Base-by-base conservation (phyloP, 2,329 filamentous ascomycete genomes). In the Cercospora citrullina region DNA sequence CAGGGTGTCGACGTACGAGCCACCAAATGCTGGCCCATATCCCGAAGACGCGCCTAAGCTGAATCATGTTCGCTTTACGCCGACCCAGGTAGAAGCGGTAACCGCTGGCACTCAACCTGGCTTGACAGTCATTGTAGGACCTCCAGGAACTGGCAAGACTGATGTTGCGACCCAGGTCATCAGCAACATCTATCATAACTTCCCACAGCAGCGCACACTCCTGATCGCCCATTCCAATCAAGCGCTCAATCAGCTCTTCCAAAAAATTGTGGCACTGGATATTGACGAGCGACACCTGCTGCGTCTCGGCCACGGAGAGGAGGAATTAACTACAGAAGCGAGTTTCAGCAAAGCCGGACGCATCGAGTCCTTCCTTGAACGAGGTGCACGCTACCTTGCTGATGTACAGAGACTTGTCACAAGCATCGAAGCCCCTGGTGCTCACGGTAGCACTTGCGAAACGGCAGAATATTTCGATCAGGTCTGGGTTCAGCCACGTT, bases 81-180 rank as follows among this genome's bases (percentile, higher is more conserved):
- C 94, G 36, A 88, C 91, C 42, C 95, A 98, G 80, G 87, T 96
- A 30, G 92, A 98, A 78, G 95, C 95, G 28, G 95, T 99, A 75
- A 89, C 91, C 68, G 97, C 94, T 48, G 95, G 95, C 21, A 94
- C 92, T 6, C 96, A 99, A 75, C 94, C 95, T 39, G 95, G 96
- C 21, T 85, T 99, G 62, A 97, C 94, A 1, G 87, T 99, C 59
- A 91, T 99, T 73, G 92, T 99, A 70, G 95, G 95, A 0, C 95
- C 95, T 64, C 95, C 95, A 7, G 95, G 95, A 64, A 99, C 95
- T 6, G 95, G 96, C 70, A 99, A 99, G 83, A 99, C 95, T n/a
- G 95, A 99, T 80, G 95, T 99, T 63, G 94, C 93, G 59, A 97
- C 94, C 4, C 95, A 99, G 79, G 96, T 98, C 78, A 99, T 99